phyloP scores from a whole-genome alignment of 768 basidiomycete genomes.

The Lactifluus piperatus region DNA sequence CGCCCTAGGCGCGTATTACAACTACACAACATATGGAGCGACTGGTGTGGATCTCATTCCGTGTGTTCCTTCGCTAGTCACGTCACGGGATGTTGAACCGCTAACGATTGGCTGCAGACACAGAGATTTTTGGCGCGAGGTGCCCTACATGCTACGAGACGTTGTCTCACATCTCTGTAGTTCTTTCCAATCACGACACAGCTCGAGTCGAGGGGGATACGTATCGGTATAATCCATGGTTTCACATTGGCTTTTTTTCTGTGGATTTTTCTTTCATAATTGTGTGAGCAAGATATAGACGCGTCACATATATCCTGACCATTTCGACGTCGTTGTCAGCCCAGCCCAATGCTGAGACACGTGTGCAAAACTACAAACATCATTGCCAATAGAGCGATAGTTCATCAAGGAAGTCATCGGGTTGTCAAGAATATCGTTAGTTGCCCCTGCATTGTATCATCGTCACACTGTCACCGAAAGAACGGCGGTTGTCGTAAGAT shows the following conservation, averaged over 20 bases:
- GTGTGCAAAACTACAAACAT: neutral
- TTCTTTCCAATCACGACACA: slow-evolving; percentile 55
- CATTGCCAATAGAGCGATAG: neutral
- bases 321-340: neutral
- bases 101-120: slow-evolving; percentile 39
- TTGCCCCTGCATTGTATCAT: neutral
- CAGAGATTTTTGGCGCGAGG: slow-evolving; percentile 86
- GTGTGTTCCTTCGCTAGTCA: slow-evolving; percentile 38
- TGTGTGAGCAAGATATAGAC: slow-evolving; percentile 2
- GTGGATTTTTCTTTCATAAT: neutral
- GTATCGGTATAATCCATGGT: slow-evolving; percentile 42
- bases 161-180: slow-evolving; percentile 72
- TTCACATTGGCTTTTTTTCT: neutral
- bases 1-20: slow-evolving; percentile 74
- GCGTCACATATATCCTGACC: neutral
- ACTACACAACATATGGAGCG: slow-evolving; percentile 82
- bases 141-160: slow-evolving; percentile 77
- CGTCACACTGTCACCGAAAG: neutral
- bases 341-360: neutral
- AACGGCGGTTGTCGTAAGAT: neutral
- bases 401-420: neutral
- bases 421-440: neutral
- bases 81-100: neutral
- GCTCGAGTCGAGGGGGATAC: slow-evolving; percentile 61
- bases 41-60: slow-evolving; percentile 77